Base-by-base conservation (phyloP, 2,329 filamentous ascomycete genomes). In the Diaporthe citriasiana region DNA sequence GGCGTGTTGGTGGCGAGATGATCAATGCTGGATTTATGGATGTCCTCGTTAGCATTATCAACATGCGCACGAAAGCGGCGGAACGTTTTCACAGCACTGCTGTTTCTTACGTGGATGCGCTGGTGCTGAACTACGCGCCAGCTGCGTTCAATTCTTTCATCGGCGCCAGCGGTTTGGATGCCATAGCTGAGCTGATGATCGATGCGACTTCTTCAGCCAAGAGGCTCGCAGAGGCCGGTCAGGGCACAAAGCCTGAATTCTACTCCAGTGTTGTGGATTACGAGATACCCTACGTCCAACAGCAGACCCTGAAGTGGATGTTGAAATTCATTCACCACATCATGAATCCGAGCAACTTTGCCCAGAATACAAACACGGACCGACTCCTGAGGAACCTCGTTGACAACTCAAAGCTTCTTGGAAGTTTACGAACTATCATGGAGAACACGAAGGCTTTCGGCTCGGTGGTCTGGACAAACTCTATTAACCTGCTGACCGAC, bases 271-370 rank as follows among this genome's bases (percentile, higher is more conserved):
- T 93, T 35, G 95, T 97, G 57, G 97, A 99, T 83, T 99, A 98
- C 81, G 90, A 95, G 79, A 95, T 98, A 70, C 95, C 95, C 0
- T 98, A 95, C 82, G 95, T 95, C 81, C 93, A 97, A 78, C 97
- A 98, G 81, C 95, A 98, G 82, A 96, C 95, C 25, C 87, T 99
- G 40, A 95, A 97, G 80, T 97, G 94, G 91, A 87, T 98, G 57
- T 93, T 99, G 82, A 98, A 98, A 82, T 98, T 98, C 80, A 93
- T 98, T 76, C 95, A 98, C 78, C 95, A 98, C 81, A 93, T 98
- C 85, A 97, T 98, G 93, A 93, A 84, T 83, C 97, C 88, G 88
- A 92, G 86, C 82, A 47, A 30, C 19, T 91, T 88, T 77, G 87
- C 86, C 50, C 89, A 88, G 76, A 89, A 94, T 72, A 94, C 93